phyloP scores from a whole-genome alignment of 2,329 filamentous ascomycete species.

The Sclerotinia spermophila region DNA sequence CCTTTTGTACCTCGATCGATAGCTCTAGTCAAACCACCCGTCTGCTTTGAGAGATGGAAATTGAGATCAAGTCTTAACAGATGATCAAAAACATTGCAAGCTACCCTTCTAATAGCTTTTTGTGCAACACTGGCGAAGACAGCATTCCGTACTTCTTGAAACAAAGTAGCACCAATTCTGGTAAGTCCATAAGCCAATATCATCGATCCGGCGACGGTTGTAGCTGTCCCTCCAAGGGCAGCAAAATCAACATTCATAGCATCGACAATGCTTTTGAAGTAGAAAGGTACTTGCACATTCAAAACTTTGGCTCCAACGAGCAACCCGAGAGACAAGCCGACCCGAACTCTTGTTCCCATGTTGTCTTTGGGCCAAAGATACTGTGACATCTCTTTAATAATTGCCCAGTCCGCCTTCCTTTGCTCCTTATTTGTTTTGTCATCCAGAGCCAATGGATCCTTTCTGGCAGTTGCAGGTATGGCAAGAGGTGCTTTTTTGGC shows the following conservation, averaged over 20 bases:
- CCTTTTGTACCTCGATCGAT: slow-evolving; percentile 97
- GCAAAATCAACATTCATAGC: slow-evolving; percentile 94
- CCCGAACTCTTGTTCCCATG: slow-evolving; percentile 75
- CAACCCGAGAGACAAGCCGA: slow-evolving; percentile 77
- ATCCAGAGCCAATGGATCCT: slow-evolving; percentile 60
- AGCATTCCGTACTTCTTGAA: slow-evolving; percentile 91
- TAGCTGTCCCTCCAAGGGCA: slow-evolving; percentile 82
- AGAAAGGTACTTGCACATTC: slow-evolving; percentile 97
- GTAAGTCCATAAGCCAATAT: slow-evolving; percentile 90
- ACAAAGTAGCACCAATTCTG: slow-evolving; percentile 81
- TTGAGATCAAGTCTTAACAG: slow-evolving; percentile 82
- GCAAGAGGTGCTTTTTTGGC: slow-evolving; percentile 27
- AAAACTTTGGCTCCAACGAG: slow-evolving; percentile 88
- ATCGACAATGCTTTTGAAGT: slow-evolving; percentile 98
- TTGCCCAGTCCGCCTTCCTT: slow-evolving; percentile 95
- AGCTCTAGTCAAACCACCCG: slow-evolving; percentile 86
- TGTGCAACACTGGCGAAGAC: slow-evolving; percentile 96
- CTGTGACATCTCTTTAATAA: slow-evolving; percentile 94
- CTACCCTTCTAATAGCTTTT: slow-evolving; percentile 89
- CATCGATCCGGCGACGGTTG: slow-evolving; percentile 85
- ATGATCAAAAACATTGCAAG: slow-evolving; percentile 89
- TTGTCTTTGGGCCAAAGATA: slow-evolving; percentile 96
- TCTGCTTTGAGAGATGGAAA: slow-evolving; percentile 93
- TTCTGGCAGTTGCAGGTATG: slow-evolving; percentile 28
- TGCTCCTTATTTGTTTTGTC: slow-evolving; percentile 78